A percentile compares a stretch with the other conserved stretches of the same genome.
These are phyloP conservation scores for Leccinum pellstonianum DNA, from an alignment of 768 basidiomycete genomes.

Conservation along the genomic window DNA sequence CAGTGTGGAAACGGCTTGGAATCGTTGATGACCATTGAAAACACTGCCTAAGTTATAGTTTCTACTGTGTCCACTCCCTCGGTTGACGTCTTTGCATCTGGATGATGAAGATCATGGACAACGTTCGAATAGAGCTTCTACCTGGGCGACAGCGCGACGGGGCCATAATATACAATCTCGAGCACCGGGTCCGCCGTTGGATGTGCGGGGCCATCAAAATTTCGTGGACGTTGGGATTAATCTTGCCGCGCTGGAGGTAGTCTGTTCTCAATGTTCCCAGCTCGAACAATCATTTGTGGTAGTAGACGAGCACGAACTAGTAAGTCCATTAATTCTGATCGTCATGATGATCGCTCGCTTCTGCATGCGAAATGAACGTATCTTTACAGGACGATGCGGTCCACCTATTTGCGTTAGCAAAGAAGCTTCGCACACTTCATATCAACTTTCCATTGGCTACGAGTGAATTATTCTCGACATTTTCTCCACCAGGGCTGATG, in stretches of 20 bases:
- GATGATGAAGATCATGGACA: too few relatives aligned
- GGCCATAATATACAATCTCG: too few relatives aligned
- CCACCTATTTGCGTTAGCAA: slow-evolving; percentile 43
- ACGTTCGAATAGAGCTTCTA: too few relatives aligned
- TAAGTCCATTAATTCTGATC: slow-evolving; percentile 22
- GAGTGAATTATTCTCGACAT: slow-evolving; percentile 16
- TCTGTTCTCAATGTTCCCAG: slow-evolving; percentile 52
- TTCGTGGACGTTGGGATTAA: slow-evolving; percentile 34
- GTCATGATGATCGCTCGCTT: not conserved
- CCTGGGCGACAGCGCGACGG: too few relatives aligned
- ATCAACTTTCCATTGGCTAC: slow-evolving; percentile 46
- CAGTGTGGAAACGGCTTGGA: too few relatives aligned
- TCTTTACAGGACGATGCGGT: slow-evolving; percentile 19
- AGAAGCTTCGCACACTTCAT: slow-evolving; percentile 55
- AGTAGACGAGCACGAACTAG: slow-evolving; percentile 46
- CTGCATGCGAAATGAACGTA: not conserved
- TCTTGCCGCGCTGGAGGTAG: slow-evolving; percentile 45
- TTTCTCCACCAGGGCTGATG: slow-evolving; percentile 20
- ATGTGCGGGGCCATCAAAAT: too few relatives aligned
- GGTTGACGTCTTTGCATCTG: too few relatives aligned
- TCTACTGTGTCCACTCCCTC: too few relatives aligned
- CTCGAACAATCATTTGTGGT: slow-evolving; percentile 69
- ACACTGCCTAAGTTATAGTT: too few relatives aligned
- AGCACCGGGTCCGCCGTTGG: too few relatives aligned
- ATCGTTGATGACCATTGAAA: too few relatives aligned